phyloP scores from a whole-genome alignment of 371 early-diverging fungal genomes.

The Phascolomyces articulosus region DNA sequence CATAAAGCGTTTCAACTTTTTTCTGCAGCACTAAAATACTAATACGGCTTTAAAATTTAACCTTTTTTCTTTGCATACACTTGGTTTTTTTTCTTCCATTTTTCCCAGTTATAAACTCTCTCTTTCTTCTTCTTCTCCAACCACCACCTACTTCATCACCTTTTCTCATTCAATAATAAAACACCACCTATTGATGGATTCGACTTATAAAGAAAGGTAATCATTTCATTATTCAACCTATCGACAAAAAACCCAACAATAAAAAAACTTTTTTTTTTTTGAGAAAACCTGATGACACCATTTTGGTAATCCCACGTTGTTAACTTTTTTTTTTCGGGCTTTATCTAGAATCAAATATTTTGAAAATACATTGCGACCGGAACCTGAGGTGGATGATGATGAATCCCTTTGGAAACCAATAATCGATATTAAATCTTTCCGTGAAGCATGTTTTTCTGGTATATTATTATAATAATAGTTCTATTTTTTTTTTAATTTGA shows the following conservation, averaged over 20 bases:
- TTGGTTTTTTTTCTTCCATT: not conserved
- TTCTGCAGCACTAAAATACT: too few species aligned
- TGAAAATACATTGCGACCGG: slow-evolving; percentile 30
- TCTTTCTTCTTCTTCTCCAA: not conserved
- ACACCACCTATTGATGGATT: slow-evolving; percentile 31
- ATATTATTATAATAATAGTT: not conserved
- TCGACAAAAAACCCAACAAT: too few species aligned
- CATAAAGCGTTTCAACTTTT: too few species aligned
- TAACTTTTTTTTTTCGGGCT: too few species aligned
- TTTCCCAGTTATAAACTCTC: not conserved
- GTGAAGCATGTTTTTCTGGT: slow-evolving; percentile 58
- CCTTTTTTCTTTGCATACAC: not conserved
- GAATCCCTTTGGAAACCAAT: slow-evolving; percentile 36
- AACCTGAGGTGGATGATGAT: slow-evolving; percentile 23
- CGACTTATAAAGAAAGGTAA: slow-evolving; percentile 48
- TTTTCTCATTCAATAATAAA: not conserved
- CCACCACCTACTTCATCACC: not conserved
- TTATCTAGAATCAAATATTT: slow-evolving; percentile 42
- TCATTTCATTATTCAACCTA: too few species aligned
- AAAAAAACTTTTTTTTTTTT: slow-evolving; percentile 9
- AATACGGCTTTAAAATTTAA: too few species aligned
- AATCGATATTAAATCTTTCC: slow-evolving; percentile 55
- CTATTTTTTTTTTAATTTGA: too few species aligned
- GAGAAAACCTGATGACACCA: not conserved
- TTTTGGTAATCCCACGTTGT: not conserved